Conservation (phyloP, 2,329 filamentous ascomycete genomes). For the Aspergillus sp. region DNA sequence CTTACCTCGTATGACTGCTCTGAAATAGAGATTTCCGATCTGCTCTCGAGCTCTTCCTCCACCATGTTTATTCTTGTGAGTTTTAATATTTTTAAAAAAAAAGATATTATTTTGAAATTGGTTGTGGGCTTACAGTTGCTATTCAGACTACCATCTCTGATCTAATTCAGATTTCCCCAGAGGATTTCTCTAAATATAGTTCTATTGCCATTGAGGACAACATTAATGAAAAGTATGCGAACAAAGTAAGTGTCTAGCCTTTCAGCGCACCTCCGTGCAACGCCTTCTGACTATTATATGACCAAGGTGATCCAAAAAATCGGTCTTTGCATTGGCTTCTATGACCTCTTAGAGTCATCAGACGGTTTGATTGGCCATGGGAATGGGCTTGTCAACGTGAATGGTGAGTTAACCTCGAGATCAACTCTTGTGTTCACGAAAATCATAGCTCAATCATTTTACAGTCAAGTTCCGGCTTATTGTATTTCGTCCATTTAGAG, state of each 20-base stretch:
- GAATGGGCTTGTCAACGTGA: slow-evolving; percentile 88
- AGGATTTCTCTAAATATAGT: slow-evolving; percentile 80
- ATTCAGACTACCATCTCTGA: slow-evolving; percentile 86
- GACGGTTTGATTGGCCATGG: slow-evolving; percentile 94
- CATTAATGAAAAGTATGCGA: slow-evolving; percentile 95
- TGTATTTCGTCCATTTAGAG: slow-evolving; percentile 94
- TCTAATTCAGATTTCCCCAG: slow-evolving; percentile 86
- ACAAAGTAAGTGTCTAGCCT: slow-evolving; percentile 61
- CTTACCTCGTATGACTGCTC: slow-evolving; percentile 9
- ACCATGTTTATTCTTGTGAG: slow-evolving; percentile 54
- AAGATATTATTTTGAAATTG: background rate
- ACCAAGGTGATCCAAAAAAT: slow-evolving; percentile 81
- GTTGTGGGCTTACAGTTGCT: slow-evolving; percentile 13
- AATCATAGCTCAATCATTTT: background rate
- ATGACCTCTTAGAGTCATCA: slow-evolving; percentile 83
- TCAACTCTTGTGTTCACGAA: background rate
- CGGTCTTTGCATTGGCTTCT: slow-evolving; percentile 89
- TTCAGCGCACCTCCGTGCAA: too few species aligned
- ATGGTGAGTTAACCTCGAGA: slow-evolving; percentile 57
- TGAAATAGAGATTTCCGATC: slow-evolving; percentile 11
- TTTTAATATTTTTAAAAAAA: slow-evolving; percentile 14
- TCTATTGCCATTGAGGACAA: slow-evolving; percentile 89
- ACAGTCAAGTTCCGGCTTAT: slow-evolving; percentile 88
- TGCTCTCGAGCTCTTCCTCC: slow-evolving; percentile 3
- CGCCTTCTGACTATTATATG: slow-evolving; percentile 3